A percentile compares a stretch with the other conserved stretches of the same genome.
These are phyloP conservation scores for Hericium coralloides DNA, from an alignment of 768 basidiomycete genomes.

Conservation along the genomic window DNA sequence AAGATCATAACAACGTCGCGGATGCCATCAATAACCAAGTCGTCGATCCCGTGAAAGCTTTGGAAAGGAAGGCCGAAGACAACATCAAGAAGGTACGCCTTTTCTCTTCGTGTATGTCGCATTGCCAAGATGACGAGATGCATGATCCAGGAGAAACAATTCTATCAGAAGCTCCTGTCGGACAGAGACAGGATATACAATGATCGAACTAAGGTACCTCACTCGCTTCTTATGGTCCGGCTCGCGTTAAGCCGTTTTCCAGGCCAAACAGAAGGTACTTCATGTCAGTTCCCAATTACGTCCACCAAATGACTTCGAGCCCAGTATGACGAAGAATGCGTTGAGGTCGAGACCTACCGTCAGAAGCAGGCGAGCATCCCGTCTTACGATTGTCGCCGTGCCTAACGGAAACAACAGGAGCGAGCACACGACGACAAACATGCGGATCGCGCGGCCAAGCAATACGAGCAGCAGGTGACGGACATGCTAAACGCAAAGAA, in stretches of 20 bases:
- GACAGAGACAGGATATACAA: slow-evolving; percentile 62
- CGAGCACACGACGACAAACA: slow-evolving; percentile 67
- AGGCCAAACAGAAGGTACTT: slow-evolving; percentile 59
- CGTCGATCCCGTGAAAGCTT: slow-evolving; percentile 48
- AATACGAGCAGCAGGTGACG: slow-evolving; percentile 64
- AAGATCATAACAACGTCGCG: slow-evolving; percentile 62
- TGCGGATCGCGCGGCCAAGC: slow-evolving; percentile 62
- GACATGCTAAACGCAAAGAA: slow-evolving; percentile 83
- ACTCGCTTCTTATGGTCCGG: background rate
- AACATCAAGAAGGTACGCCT: slow-evolving; percentile 53
- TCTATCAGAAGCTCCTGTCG: slow-evolving; percentile 60
- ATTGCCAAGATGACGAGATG: background rate
- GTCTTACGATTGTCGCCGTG: too few species aligned
- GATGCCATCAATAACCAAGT: slow-evolving; percentile 53
- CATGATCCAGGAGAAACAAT: slow-evolving; percentile 46
- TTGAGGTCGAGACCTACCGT: slow-evolving; percentile 59
- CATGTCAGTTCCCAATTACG: too few species aligned
- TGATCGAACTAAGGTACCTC: slow-evolving; percentile 60
- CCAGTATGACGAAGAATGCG: slow-evolving; percentile 76
- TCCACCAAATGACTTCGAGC: background rate
- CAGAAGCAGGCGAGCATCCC: slow-evolving; percentile 61
- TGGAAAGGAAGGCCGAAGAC: slow-evolving; percentile 58
- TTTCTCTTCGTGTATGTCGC: background rate
- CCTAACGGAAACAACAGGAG: slow-evolving; percentile 29
- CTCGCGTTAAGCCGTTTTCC: slow-evolving; percentile 3